Percentiles rank a stretch among this genome's conserved stretches.
These are phyloP conservation scores for Cenchrus fungigraminus DNA, from an alignment of 176 grass and related monocot genomes.

Conservation along the genomic window DNA sequence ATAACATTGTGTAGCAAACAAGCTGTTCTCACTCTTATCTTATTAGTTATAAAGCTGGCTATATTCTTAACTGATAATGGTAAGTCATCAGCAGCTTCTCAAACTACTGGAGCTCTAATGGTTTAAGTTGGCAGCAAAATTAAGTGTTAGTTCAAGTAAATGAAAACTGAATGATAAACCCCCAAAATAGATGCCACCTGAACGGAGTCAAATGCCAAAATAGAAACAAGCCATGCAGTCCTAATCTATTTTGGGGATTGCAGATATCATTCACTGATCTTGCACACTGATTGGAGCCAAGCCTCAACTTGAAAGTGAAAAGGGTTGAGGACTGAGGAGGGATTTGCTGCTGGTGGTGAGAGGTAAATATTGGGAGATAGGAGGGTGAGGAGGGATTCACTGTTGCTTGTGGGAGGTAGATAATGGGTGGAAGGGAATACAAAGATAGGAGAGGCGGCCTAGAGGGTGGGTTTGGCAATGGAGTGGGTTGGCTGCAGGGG, in stretches of 20 bases:
- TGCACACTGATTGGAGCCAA: background rate
- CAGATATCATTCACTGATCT: background rate
- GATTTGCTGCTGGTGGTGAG: background rate
- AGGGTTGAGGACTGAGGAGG: background rate
- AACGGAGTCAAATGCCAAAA: background rate
- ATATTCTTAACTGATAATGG: constrained; percentile 10
- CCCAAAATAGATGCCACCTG: background rate
- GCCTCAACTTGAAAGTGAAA: background rate
- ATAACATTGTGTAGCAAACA: constrained; percentile 20
- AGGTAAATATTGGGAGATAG: background rate
- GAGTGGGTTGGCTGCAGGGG: background rate
- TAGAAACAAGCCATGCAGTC: background rate
- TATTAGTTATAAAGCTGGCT: constrained; percentile 7
- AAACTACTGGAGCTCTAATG: background rate
- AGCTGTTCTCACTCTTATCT: constrained; percentile 11
- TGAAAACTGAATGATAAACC: constrained; percentile 24
- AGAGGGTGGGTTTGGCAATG: background rate
- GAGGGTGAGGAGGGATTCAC: background rate
- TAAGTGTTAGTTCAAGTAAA: constrained; percentile 10
- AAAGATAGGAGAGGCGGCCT: background rate
- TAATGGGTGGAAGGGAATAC: background rate
- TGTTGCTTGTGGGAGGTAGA: background rate
- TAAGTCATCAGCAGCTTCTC: background rate
- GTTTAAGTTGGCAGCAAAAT: background rate
- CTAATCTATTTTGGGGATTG: background rate